Evolutionary conservation across 768 basidiomycete genomes (phyloP).

Genomic region (Suillus lakei): DNA sequence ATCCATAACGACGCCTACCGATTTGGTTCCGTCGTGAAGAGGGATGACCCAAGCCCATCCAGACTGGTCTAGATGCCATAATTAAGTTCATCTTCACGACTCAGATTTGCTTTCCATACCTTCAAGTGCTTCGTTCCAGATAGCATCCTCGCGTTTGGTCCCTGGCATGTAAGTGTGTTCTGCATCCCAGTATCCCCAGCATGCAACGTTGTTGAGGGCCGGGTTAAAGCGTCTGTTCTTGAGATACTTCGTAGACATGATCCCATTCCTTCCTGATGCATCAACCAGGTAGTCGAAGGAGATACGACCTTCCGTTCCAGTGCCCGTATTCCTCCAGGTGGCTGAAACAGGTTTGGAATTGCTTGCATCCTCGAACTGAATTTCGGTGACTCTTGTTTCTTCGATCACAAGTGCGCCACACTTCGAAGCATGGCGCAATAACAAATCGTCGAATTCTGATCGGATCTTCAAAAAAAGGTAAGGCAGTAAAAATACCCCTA

Average conservation of each 20-base stretch:
- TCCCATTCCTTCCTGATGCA: slow-evolving; percentile 39
- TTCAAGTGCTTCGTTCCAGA: slow-evolving; percentile 40
- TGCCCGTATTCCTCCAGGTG: no score
- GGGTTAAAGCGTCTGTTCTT: slow-evolving; percentile 39
- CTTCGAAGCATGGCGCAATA: slow-evolving; percentile 58
- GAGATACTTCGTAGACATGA: slow-evolving; percentile 43
- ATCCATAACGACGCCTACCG: no score
- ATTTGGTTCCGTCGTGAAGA: slow-evolving; percentile 50
- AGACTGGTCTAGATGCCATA: slow-evolving; percentile 47
- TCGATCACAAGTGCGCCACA: slow-evolving; percentile 59
- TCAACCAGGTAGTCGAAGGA: no score
- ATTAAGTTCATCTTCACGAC: background rate
- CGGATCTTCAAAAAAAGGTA: slow-evolving; percentile 43
- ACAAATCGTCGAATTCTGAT: slow-evolving; percentile 63
- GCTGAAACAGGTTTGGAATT: no score
- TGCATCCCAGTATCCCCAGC: slow-evolving; percentile 46
- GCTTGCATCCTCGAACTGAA: slow-evolving; percentile 34
- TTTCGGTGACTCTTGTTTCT: slow-evolving; percentile 52
- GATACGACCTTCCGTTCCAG: no score
- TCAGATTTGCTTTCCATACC: slow-evolving; percentile 15
- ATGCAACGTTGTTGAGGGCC: slow-evolving; percentile 37
- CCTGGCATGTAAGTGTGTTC: no score
- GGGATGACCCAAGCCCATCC: slow-evolving; percentile 66
- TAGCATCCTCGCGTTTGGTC: slow-evolving; percentile 37
- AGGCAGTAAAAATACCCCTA: background rate